Conservation (phyloP, 148 eudicot genomes). For the Chenopodium formosanum region DNA sequence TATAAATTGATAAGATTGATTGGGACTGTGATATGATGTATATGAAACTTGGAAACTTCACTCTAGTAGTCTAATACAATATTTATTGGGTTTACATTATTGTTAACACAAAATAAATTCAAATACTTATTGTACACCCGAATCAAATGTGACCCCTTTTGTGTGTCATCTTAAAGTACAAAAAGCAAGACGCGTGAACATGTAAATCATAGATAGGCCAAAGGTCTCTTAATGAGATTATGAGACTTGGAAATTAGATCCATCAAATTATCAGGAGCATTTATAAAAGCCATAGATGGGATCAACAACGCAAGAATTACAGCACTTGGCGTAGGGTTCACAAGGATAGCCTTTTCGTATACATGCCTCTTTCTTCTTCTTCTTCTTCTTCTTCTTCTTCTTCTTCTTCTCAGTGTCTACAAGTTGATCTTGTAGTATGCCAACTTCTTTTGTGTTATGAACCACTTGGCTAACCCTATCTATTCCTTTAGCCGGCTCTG, state of each 20-base stretch:
- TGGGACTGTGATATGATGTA: no score
- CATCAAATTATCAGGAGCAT: background rate
- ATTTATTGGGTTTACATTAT: background rate
- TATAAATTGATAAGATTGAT: background rate
- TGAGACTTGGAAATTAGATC: background rate
- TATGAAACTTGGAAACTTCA: background rate
- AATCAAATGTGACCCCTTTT: no score
- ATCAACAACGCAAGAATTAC: background rate
- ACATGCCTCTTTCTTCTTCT: background rate
- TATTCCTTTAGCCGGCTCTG: background rate
- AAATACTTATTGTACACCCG: background rate
- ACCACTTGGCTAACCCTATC: background rate
- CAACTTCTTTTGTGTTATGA: background rate
- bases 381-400: background rate
- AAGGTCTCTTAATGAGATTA: background rate
- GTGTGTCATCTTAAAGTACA: no score
- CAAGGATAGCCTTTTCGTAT: constrained; percentile 5
- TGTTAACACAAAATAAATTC: background rate
- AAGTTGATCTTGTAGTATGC: background rate
- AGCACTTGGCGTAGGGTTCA: constrained; percentile 6
- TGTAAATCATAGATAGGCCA: background rate
- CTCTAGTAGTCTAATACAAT: background rate
- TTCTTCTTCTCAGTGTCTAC: background rate
- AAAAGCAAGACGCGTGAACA: background rate
- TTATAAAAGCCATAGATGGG: background rate